Conservation (phyloP, 208 protist genomes). For the Acanthamoeba triangularis region DNA sequence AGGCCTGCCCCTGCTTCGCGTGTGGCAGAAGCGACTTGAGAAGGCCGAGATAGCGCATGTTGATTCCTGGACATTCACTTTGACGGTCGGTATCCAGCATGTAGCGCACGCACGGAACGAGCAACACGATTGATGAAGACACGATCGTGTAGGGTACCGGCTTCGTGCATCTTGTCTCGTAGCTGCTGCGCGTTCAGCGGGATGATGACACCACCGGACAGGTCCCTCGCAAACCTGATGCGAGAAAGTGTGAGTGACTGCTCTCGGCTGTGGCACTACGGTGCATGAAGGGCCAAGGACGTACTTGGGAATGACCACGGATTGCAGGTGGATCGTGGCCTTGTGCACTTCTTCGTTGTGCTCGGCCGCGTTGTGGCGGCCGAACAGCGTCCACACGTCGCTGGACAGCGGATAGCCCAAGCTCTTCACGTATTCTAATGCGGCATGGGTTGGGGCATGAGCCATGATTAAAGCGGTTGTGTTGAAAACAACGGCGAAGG, state of each 20-base stretch:
- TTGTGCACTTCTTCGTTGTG: constrained; percentile 68
- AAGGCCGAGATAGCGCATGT: constrained; percentile 27
- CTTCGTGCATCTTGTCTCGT: constrained; percentile 39
- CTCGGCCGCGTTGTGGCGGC: constrained; percentile 11
- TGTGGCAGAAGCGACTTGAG: background rate
- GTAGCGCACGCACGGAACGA: background rate
- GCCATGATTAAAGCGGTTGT: no score
- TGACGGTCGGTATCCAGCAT: background rate
- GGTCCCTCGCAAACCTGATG: constrained; percentile 11
- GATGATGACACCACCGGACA: background rate
- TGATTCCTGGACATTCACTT: background rate
- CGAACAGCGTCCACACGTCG: constrained; percentile 60
- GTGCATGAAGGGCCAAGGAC: no score
- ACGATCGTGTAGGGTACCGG: no score
- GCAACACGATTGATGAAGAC: background rate
- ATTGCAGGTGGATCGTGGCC: constrained; percentile 26
- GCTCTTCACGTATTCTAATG: constrained; percentile 16
- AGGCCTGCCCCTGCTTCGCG: background rate
- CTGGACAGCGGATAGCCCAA: background rate
- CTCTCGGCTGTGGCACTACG: background rate
- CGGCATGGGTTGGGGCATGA: background rate
- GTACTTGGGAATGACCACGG: constrained; percentile 60
- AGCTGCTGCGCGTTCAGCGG: background rate
- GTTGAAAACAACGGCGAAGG: no score
- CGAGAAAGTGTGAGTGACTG: background rate